phyloP scores from a whole-genome alignment of 345 rosid species.

The Theobroma cacao region DNA sequence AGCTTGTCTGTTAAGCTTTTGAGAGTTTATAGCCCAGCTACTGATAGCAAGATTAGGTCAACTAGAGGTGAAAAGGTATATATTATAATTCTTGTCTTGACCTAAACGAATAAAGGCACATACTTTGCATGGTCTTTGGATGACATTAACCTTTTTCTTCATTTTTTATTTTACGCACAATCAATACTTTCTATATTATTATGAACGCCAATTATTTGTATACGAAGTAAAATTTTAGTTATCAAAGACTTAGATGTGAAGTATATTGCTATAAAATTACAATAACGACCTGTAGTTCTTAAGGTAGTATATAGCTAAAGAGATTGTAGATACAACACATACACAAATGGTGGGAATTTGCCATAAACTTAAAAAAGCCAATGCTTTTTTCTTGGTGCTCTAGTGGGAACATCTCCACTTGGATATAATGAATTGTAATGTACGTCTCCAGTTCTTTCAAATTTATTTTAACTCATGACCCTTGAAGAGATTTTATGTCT shows the following conservation, averaged over 20 bases:
- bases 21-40: slow-evolving; percentile 81
- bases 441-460: too few relatives aligned
- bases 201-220: too few relatives aligned
- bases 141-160: not conserved
- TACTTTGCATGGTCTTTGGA: not conserved
- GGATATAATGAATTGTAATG: too few relatives aligned
- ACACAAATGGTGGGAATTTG: not conserved
- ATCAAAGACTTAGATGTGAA: too few relatives aligned
- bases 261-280: not conserved
- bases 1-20: slow-evolving; percentile 69
- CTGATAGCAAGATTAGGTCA: slow-evolving; percentile 82
- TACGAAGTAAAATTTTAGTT: not conserved
- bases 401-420: slow-evolving; percentile 89
- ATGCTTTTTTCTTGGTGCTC: slow-evolving; percentile 55
- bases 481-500: not conserved
- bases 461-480: not conserved
- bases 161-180: not conserved
- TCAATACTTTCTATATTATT: too few relatives aligned
- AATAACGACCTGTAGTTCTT: not conserved
- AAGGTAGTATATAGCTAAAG: not conserved
- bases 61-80: slow-evolving; percentile 81
- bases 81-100: not conserved
- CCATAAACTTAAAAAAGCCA: slow-evolving; percentile 63
- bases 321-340: not conserved
- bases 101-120: not conserved